Base-by-base conservation (phyloP, 352 stramenopile genomes). In the Globisporangium yorkense region DNA sequence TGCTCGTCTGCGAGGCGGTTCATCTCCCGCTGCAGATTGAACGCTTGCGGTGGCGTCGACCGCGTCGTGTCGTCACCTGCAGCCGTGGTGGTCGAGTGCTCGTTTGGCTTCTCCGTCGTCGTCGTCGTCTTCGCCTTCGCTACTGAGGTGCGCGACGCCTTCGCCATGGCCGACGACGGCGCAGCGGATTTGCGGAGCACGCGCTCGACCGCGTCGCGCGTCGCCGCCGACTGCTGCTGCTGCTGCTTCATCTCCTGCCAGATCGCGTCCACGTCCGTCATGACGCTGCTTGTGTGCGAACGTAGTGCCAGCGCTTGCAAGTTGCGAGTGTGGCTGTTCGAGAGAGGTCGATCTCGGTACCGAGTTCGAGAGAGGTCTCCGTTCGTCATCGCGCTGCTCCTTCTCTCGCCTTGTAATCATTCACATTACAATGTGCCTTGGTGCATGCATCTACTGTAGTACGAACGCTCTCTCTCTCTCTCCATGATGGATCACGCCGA, bases 1-100 rank as follows among this genome's bases (percentile, higher is more conserved):
- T 72, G 63, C 44, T 90, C 79, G 27, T 87, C 73, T 0, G 68
- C 57, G 39, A 93, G 61, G 10, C 71, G 68, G 57, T 93, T 93
- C 31, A 93, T 57, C 45, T 87, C 59, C 24, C 67, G 71, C 15
- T 73, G 72, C 7, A 84, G 40, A 57, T 55, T 80, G 57, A 87
- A 84, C 4, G 54, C 56, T 20, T 45, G 49, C 5, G 44, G 0
- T 16, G 21, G 2, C 33, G 27, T 24, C 12, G 37, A 29, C 3
- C 24, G 16, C 16, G 13, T 27, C 0, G 7, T 16, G 12, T 35
- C n/a, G 10, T 16, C 20, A 5, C 0, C 12, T 7, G 0, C 48
- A 16, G 21, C 16, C 5, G 15, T 16, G 27, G 18, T 7, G 13
- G 7, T 21, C 29, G 39, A 47, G n/a, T 33, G 5, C 5, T 56